A percentile compares a stretch with the other conserved stretches of the same genome.
phyloP scores from a whole-genome alignment of 2,329 filamentous ascomycete genomes.

The Clonostachys rosea region DNA sequence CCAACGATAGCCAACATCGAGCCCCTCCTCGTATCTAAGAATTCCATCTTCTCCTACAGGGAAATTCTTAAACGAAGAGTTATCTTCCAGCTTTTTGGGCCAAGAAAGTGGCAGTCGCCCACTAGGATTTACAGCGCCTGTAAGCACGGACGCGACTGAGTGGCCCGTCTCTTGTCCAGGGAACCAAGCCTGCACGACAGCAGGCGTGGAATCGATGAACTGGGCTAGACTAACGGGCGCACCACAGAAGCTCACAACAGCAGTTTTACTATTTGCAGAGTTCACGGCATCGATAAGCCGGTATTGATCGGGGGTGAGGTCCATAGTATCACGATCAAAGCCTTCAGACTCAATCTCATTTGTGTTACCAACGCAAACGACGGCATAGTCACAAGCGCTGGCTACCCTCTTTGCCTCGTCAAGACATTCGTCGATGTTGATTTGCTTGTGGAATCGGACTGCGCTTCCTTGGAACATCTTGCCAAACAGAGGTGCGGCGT shows the following conservation, averaged over 20 bases:
- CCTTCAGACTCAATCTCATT: conserved; percentile 33
- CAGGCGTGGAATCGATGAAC: conserved; percentile 41
- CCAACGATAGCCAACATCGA: conserved; percentile 62
- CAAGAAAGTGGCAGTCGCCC: conserved; percentile 61
- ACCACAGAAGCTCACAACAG: conserved; percentile 59
- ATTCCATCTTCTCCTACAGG: conserved; percentile 51
- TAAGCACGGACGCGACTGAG: conserved; percentile 60
- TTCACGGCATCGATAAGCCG: conserved; percentile 49
- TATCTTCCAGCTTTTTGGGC: conserved; percentile 47
- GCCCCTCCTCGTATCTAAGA: conserved; percentile 55
- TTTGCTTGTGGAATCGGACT: too few relatives aligned
- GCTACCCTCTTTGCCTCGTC: conserved; percentile 27
- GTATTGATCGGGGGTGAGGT: conserved; percentile 54
- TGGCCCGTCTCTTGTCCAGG: conserved; percentile 65
- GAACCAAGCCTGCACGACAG: conserved; percentile 61
- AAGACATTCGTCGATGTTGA: conserved; percentile 5
- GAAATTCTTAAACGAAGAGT: conserved; percentile 59
- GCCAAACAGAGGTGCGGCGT: too few relatives aligned
- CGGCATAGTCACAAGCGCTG: conserved; percentile 49
- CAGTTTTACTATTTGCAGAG: conserved; percentile 50
- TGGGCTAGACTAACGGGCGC: conserved; percentile 54
- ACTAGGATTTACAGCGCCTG: conserved; percentile 57
- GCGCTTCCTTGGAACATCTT: too few relatives aligned
- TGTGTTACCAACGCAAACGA: conserved; percentile 49
- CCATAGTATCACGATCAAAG: conserved; percentile 65